Percentiles rank a stretch among this genome's conserved stretches.
phyloP scores from a whole-genome alignment of 306 rosid genomes.

The Casuarina equisetifolia region DNA sequence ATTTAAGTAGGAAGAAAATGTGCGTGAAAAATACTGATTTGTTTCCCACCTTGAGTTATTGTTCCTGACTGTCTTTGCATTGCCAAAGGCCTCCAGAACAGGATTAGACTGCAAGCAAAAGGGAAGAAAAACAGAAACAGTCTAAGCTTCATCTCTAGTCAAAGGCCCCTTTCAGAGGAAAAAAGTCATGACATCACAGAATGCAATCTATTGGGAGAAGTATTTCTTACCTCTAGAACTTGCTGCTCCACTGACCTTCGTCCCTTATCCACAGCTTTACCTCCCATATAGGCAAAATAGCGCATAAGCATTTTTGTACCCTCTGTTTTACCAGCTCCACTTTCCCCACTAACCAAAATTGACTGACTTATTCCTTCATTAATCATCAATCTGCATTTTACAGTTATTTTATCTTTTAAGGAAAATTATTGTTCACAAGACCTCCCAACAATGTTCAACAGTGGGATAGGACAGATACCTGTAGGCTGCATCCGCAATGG shows the following conservation, averaged over 20 bases:
- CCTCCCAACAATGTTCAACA: constrained; percentile 9
- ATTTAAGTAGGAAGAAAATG: constrained; percentile 4
- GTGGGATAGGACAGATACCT: constrained; percentile 52
- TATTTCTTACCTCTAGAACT: constrained; percentile 73
- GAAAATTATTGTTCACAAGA: not conserved
- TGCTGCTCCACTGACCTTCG: constrained; percentile 88
- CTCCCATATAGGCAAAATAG: constrained; percentile 92
- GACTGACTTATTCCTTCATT: constrained; percentile 81
- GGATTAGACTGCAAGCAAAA: constrained; percentile 77
- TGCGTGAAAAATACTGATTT: not conserved
- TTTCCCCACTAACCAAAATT: constrained; percentile 97
- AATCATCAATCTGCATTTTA: constrained; percentile 68
- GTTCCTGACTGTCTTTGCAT: constrained; percentile 91
- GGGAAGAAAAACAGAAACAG: constrained; percentile 17
- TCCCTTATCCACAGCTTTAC: constrained; percentile 73
- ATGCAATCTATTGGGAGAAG: not conserved
- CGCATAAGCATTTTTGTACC: constrained; percentile 98
- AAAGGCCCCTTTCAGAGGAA: constrained; percentile 15
- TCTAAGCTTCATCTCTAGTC: not conserved
- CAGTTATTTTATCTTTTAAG: not conserved
- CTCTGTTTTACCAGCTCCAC: constrained; percentile 99
- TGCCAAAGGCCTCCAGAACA: constrained; percentile 97
- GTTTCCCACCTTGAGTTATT: constrained; percentile 81
- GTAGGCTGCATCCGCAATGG: constrained; percentile 94
- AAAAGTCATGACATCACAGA: constrained; percentile 19